A percentile compares a stretch with the other conserved stretches of the same genome.
Evolutionary conservation across 2,329 filamentous ascomycete genomes (phyloP).

Genomic region (Fusarium veterinarium): DNA sequence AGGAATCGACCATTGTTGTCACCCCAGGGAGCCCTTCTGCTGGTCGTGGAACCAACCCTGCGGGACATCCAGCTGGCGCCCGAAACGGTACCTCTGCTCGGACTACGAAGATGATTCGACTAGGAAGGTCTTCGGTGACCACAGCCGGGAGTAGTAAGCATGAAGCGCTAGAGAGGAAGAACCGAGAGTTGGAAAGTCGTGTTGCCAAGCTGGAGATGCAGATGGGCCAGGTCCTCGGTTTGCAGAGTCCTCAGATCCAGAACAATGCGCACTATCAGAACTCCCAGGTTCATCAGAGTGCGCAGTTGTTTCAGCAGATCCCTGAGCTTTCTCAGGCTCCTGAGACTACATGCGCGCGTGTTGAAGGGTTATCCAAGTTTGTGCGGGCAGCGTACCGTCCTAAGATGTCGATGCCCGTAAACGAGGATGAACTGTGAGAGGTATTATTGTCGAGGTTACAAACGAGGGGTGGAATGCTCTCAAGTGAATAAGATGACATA

Average conservation of each 20-base stretch:
- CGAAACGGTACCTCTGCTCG: background rate
- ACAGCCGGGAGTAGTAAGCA: background rate
- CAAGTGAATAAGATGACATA: background rate
- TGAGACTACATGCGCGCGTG: background rate
- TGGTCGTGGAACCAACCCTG: conserved; percentile 4
- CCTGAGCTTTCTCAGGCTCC: background rate
- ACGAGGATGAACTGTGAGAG: background rate
- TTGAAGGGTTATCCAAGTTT: conserved; percentile 1
- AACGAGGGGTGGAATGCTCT: background rate
- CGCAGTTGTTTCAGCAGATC: background rate
- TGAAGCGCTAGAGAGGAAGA: conserved; percentile 11
- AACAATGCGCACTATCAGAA: background rate
- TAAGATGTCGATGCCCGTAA: background rate
- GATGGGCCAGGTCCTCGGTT: background rate
- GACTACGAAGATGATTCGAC: background rate
- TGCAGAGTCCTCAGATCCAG: background rate
- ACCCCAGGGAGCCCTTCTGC: conserved; percentile 33
- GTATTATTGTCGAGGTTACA: background rate
- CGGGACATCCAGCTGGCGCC: background rate
- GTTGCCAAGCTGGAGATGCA: conserved; percentile 27
- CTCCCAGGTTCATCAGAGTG: background rate
- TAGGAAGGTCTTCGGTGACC: background rate
- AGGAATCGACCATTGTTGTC: background rate
- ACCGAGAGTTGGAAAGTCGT: conserved; percentile 16
- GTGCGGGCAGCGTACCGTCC: conserved; percentile 5